phyloP scores from a whole-genome alignment of 1,139 yeast genomes.

The Keqinozyma sinolaborantium region DNA sequence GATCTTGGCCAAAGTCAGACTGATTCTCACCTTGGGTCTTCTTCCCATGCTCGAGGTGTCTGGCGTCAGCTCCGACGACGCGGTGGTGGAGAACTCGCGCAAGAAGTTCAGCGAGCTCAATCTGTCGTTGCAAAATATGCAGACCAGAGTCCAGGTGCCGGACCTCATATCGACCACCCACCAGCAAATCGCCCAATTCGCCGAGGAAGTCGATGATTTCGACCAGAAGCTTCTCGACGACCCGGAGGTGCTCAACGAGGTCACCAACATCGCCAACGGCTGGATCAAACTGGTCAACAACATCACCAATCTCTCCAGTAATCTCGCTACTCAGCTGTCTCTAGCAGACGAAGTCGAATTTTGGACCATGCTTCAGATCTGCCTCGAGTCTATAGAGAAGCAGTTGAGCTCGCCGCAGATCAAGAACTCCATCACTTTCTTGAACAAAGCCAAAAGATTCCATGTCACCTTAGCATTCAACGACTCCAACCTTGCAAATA shows the following conservation, averaged over 20 bases:
- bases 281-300: conserved; percentile 71
- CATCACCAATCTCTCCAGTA: conserved; percentile 41
- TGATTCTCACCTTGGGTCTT: conserved; percentile 48
- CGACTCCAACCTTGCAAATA: conserved; percentile 67
- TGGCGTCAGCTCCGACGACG: conserved; percentile 4
- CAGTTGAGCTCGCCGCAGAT: conserved; percentile 60
- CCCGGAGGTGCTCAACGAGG: conserved; percentile 54
- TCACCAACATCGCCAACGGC: conserved; percentile 63
- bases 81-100: conserved; percentile 37
- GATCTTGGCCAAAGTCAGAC: conserved; percentile 55
- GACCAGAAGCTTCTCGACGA: conserved; percentile 37
- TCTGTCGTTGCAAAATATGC: conserved; percentile 63
- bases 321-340: conserved; percentile 22
- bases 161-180: conserved; percentile 54
- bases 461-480: conserved; percentile 76
- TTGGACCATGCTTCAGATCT: conserved; percentile 73
- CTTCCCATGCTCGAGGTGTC: conserved; percentile 37
- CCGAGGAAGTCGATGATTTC: conserved; percentile 20
- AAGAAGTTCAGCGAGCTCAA: conserved; percentile 71
- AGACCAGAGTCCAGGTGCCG: conserved; percentile 68
- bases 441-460: conserved; percentile 71
- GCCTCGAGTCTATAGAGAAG: conserved; percentile 51
- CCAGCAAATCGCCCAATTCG: conserved; percentile 39
- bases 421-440: conserved; percentile 54
- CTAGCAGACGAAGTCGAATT: conserved; percentile 67